Base-by-base conservation (phyloP, 2,329 filamentous ascomycete species). In the Paradendryphiella salina region DNA sequence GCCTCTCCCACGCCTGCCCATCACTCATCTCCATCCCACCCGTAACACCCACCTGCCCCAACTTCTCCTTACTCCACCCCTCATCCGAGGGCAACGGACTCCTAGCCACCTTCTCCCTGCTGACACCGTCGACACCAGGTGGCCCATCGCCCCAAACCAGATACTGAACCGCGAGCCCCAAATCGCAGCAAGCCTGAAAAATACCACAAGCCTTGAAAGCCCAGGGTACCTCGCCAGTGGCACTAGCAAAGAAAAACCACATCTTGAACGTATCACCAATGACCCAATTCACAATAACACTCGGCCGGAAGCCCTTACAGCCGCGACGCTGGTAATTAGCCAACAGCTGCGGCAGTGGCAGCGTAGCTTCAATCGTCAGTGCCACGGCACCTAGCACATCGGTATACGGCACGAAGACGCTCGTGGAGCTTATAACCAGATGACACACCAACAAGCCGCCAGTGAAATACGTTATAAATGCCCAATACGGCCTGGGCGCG, bases 251-350 rank as follows among this genome's bases (percentile, higher is more conserved):
- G 65, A 90, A 88, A 58, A 79, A 81, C 49, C 73, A 75, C 81
- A 93, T 88, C 80, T 95, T 95, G 85, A 94, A 90, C 7, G 82
- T 79, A 72, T 95, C 89, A 54, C 89, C 89, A 2, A 87, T 75
- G 45, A 95, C 77, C 89, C 89, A 95, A 70, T 86, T 90, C 21
- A 79, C 82, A 50, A 94, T 76, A 4, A 95, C 85, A 5, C 86
- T 90, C 9, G 90, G 67, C 13, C 89, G 82, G 73, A 95, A 90
- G 5, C 89, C 89, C 70, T 85, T 87, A 77, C 87, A 90, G 1
- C 88, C 90, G 52, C 81, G 79, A 4, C 83, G 80, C 28, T 82
- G 81, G 56, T 82, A 78, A 69, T 94, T 94, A 35, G 87, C 77
- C 40, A 89, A 67, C 23, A 94, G 85, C 73, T 95, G 89, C 1